Evolutionary conservation across 1,139 yeast genomes (phyloP).

Genomic region (Kazachstania sp.): DNA sequence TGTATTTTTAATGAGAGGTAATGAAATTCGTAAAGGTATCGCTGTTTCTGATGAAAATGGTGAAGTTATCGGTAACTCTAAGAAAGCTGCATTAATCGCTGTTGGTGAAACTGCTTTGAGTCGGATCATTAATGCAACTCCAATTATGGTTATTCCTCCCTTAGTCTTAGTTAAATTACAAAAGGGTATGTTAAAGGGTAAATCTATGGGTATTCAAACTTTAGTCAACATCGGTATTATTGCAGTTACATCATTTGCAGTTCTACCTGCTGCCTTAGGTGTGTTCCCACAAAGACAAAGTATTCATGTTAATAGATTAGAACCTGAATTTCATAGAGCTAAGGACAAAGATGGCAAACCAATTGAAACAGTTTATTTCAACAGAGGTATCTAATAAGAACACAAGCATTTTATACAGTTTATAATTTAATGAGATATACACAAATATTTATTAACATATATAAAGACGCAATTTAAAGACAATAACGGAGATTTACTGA

Average conservation of each 20-base stretch:
- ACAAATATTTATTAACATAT: too few relatives aligned
- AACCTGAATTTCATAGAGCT: conserved; percentile 50
- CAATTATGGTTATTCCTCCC: conserved; percentile 95
- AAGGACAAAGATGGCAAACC: conserved; percentile 56
- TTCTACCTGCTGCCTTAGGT: conserved; percentile 88
- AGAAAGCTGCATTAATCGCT: conserved; percentile 80
- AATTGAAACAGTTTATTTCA: conserved; percentile 63
- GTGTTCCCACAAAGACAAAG: conserved; percentile 84
- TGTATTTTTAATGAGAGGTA: conserved; percentile 90
- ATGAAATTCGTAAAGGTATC: conserved; percentile 81
- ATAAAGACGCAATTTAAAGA: too few relatives aligned
- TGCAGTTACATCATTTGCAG: conserved; percentile 75
- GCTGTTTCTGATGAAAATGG: conserved; percentile 65
- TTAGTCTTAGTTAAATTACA: conserved; percentile 71
- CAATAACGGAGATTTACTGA: too few relatives aligned
- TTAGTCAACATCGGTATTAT: conserved; percentile 74
- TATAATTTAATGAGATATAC: not conserved
- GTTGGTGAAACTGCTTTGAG: conserved; percentile 96
- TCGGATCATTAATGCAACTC: conserved; percentile 91
- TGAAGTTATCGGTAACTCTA: conserved; percentile 64
- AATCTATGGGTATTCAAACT: conserved; percentile 55
- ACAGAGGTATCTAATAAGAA: conserved; percentile 67
- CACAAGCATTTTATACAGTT: conserved; percentile 10
- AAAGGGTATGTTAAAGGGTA: conserved; percentile 56
- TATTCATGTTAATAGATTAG: conserved; percentile 52